Conservation (phyloP, 352 stramenopile species). For the Aphanomyces stellatus region DNA sequence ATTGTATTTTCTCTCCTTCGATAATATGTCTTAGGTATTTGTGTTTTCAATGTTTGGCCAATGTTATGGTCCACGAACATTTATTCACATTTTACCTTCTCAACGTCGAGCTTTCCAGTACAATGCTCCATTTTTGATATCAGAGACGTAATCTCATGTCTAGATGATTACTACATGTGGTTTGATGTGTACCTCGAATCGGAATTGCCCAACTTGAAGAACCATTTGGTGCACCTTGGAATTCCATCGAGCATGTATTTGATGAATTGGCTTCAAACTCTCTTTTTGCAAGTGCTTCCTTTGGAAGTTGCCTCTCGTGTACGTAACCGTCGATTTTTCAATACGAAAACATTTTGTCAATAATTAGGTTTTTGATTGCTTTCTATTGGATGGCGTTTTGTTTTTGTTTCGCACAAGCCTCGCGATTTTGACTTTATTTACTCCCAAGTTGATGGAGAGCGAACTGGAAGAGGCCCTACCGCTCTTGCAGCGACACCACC, state of each 20-base stretch:
- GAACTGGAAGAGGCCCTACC: constrained; percentile 73
- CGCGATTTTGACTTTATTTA: constrained; percentile 69
- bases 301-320: constrained; percentile 46
- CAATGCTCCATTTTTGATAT: background rate
- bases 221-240: constrained; percentile 47
- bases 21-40: constrained; percentile 24
- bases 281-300: constrained; percentile 77
- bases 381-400: constrained; percentile 73
- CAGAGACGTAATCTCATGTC: background rate
- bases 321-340: background rate
- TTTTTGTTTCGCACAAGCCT: constrained; percentile 78
- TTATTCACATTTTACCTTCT: constrained; percentile 85
- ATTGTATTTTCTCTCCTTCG: background rate
- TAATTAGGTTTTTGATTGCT: constrained; percentile 52
- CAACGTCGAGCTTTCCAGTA: constrained; percentile 53
- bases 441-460: constrained; percentile 34
- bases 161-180: constrained; percentile 63
- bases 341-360: background rate
- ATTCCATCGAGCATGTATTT: constrained; percentile 73
- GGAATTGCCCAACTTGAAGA: constrained; percentile 39
- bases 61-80: constrained; percentile 83
- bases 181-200: constrained; percentile 62
- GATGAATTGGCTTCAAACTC: constrained; percentile 84
- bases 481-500: constrained; percentile 54
- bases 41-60: constrained; percentile 78